phyloP scores from a whole-genome alignment of 306 rosid genomes.

The Dryas drummondii region DNA sequence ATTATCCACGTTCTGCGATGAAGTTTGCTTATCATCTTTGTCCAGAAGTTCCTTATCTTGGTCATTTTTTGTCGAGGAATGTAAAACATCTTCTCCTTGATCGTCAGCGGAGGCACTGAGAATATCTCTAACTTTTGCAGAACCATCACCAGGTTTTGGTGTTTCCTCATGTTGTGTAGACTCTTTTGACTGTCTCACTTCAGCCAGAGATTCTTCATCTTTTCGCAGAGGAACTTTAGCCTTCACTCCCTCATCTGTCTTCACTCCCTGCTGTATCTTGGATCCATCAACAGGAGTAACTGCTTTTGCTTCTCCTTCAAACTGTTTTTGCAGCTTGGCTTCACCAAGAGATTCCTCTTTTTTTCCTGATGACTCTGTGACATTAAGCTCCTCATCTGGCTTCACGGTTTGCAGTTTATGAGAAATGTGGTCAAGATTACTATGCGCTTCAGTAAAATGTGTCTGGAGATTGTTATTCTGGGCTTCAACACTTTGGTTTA shows the following conservation, averaged over 20 bases:
- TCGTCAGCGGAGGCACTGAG: background rate
- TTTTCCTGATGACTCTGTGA: conserved; percentile 20
- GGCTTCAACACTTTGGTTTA: conserved; percentile 46
- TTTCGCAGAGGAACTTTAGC: conserved; percentile 23
- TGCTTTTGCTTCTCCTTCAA: conserved; percentile 28
- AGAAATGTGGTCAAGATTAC: conserved; percentile 57
- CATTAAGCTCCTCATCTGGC: conserved; percentile 47
- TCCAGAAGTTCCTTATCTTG: conserved; percentile 26
- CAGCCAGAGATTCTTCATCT: conserved; percentile 28
- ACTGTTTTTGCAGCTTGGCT: conserved; percentile 28
- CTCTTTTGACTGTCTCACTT: conserved; percentile 11
- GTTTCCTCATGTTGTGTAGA: conserved; percentile 17
- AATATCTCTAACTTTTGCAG: background rate
- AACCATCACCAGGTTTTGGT: conserved; percentile 9
- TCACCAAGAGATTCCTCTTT: conserved; percentile 23
- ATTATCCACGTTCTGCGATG: conserved; percentile 24
- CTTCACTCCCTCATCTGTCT: conserved; percentile 25
- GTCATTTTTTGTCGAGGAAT: conserved; percentile 12
- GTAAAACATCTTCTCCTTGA: conserved; percentile 4
- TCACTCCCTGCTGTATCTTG: conserved; percentile 21
- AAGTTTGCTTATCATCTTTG: conserved; percentile 26
- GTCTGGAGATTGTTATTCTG: conserved; percentile 58
- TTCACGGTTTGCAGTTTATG: conserved; percentile 46
- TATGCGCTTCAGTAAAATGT: conserved; percentile 53
- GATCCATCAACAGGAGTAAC: conserved; percentile 27